These are phyloP conservation scores for Hyphopichia wangnamkhiaoensis DNA, from an alignment of 1,139 yeast species.

Conservation along the genomic window DNA sequence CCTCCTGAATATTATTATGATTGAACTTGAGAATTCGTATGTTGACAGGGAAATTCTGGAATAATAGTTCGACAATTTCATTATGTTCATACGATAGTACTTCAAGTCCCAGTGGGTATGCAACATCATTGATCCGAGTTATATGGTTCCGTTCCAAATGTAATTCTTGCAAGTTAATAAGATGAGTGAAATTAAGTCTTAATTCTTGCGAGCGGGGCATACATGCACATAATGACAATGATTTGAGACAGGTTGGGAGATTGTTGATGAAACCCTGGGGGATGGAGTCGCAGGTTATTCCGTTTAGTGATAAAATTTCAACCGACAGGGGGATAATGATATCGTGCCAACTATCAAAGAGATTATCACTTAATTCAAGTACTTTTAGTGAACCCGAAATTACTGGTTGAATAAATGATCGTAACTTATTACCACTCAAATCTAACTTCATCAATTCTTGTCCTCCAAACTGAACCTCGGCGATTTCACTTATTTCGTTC, in stretches of 20 bases:
- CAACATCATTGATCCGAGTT: constrained; percentile 6
- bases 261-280: background rate
- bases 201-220: background rate
- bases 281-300: constrained; percentile 10
- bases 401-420: constrained; percentile 5
- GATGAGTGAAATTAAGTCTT: constrained; percentile 8
- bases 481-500: constrained; percentile 20
- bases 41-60: constrained; percentile 10
- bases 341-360: constrained; percentile 10
- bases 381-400: constrained; percentile 3
- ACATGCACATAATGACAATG: background rate
- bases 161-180: constrained; percentile 6
- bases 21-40: constrained; percentile 9
- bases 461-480: constrained; percentile 14
- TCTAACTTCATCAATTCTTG: constrained; percentile 13
- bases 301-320: constrained; percentile 10
- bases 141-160: constrained; percentile 9
- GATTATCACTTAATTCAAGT: constrained; percentile 17
- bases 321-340: constrained; percentile 11
- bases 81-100: constrained; percentile 11
- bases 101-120: constrained; percentile 7
- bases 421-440: constrained; percentile 16
- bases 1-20: constrained; percentile 7
- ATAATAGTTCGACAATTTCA: constrained; percentile 5
- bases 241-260: background rate